Base-by-base conservation (phyloP, 2,329 filamentous ascomycete genomes). In the Colletotrichum godetiae region DNA sequence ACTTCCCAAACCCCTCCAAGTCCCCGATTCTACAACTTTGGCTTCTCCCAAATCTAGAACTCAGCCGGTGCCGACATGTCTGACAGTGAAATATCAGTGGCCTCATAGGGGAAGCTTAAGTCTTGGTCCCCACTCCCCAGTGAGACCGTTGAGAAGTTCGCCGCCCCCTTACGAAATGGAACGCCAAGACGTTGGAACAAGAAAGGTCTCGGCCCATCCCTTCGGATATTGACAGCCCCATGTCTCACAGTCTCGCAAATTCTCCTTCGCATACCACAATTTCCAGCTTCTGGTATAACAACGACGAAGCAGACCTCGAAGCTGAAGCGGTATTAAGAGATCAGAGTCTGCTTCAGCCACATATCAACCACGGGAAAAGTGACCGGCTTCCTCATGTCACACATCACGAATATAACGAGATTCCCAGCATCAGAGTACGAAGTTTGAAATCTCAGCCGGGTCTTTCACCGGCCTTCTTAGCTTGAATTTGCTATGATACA, bases 401-500 rank as follows among this genome's bases (percentile, higher is more conserved):
- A n/a, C n/a, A n/a, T n/a, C n/a, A n/a, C n/a, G n/a, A n/a, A n/a
- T n/a, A n/a, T n/a, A n/a, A n/a, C n/a, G n/a, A n/a, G n/a, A n/a
- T n/a, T n/a, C n/a, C n/a, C n/a, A n/a, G n/a, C n/a, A n/a, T n/a
- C n/a, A n/a, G n/a, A n/a, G n/a, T n/a, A n/a, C n/a, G n/a, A n/a
- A n/a, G n/a, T n/a, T 10, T 12, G 37, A 58, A 33, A 59, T 64
- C 58, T 46, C 58, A 5, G 49, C 67, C 70, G 49, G 67, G 6
- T 58, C 35, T 65, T 37, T 29, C 3, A 27, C 70, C 64, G 67
- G 55, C 62, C 67, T 70, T 73, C 7, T 63, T 63, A 29, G 58
- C 65, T 68, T 60, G 58, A 59, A 49, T 68, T 63, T 56, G 65
- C 49, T 71, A 71, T 59, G 33, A 29, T 68, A 72, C 58, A 68